These are phyloP conservation scores for Hypomontagnella monticulosa DNA, from an alignment of 495 filamentous ascomycete species.

Conservation along the genomic window DNA sequence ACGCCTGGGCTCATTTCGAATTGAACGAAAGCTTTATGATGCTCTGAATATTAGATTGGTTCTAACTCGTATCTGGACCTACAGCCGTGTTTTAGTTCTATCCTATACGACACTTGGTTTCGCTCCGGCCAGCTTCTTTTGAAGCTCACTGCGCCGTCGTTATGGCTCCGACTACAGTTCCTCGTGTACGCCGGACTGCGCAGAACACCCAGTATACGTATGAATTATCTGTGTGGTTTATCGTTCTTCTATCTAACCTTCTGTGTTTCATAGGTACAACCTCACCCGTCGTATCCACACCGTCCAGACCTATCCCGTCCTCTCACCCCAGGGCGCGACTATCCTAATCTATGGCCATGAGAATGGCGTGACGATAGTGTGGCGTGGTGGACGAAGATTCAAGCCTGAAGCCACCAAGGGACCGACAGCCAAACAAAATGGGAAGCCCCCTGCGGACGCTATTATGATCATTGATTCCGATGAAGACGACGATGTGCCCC, in stretches of 20 bases:
- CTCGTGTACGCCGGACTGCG: constrained; percentile 49
- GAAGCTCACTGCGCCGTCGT: constrained; percentile 18
- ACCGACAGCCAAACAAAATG: constrained; percentile 55
- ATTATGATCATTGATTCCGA: constrained; percentile 85
- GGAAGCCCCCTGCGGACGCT: constrained; percentile 58
- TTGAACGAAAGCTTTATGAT: background rate
- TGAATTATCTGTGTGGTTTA: background rate
- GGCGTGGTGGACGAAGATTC: constrained; percentile 79
- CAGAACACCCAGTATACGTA: constrained; percentile 51
- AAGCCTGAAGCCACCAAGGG: constrained; percentile 53
- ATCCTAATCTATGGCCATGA: constrained; percentile 86
- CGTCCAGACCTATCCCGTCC: constrained; percentile 77
- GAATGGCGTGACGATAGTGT: constrained; percentile 77
- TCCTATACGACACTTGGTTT: background rate
- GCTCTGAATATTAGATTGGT: background rate
- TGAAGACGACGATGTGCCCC: constrained; percentile 63
- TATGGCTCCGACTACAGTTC: constrained; percentile 36
- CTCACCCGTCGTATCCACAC: constrained; percentile 77
- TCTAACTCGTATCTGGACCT: background rate
- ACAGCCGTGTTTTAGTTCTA: background rate
- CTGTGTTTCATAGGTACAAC: constrained; percentile 67
- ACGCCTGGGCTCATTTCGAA: background rate
- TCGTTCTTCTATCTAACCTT: constrained; percentile 19
- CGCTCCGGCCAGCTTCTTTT: constrained; percentile 5
- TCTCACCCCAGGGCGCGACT: constrained; percentile 83